phyloP scores from a whole-genome alignment of 768 basidiomycete genomes.

The Naganishia onofrii region DNA sequence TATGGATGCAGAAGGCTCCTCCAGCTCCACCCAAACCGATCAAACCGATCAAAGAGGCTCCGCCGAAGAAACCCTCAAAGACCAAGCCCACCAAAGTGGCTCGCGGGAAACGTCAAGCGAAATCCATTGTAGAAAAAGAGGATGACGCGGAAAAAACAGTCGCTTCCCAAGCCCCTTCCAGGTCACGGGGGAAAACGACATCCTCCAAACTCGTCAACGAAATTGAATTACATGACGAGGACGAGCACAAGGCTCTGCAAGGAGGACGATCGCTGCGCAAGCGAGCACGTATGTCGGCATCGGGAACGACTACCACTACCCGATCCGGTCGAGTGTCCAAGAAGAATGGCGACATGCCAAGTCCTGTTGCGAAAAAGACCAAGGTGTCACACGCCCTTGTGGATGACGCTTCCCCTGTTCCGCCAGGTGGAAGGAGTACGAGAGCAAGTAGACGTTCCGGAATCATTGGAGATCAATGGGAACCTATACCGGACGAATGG shows the following conservation, averaged over 20 bases:
- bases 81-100: constrained; percentile 37
- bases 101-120: constrained; percentile 31
- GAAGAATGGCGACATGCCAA: background rate
- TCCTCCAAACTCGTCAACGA: constrained; percentile 27
- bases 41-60: constrained; percentile 2
- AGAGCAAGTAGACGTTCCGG: constrained; percentile 1
- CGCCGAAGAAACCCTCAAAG: constrained; percentile 9
- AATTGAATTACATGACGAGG: constrained; percentile 30
- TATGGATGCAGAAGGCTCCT: constrained; percentile 49
- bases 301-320: background rate
- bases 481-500: constrained; percentile 47
- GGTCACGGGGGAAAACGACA: constrained; percentile 22
- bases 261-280: background rate
- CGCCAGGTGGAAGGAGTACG: constrained; percentile 1
- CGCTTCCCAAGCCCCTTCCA: constrained; percentile 32
- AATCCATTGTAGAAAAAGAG: background rate
- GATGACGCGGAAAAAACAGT: constrained; percentile 22
- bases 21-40: constrained; percentile 40
- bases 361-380: background rate
- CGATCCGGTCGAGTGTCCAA: background rate
- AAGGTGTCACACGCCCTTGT: background rate
- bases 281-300: background rate
- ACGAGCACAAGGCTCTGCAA: constrained; percentile 23
- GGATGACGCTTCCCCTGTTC: background rate
- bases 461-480: constrained; percentile 44